These are phyloP conservation scores for Fusarium fujikuroi DNA, from an alignment of 2,329 filamentous ascomycete genomes.

Conservation along the genomic window DNA sequence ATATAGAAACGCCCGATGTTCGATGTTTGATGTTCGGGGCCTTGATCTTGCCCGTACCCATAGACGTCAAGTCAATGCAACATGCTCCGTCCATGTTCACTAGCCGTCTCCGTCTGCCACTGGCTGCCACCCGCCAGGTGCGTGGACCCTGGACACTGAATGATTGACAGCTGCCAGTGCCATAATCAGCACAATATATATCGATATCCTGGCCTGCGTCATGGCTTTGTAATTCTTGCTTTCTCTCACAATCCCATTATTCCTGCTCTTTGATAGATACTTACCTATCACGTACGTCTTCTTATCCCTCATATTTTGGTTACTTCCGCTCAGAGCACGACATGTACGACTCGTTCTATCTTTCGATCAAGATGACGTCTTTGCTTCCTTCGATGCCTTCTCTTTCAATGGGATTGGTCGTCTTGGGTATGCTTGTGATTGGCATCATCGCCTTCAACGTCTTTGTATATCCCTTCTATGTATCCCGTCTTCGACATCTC, in stretches of 20 bases:
- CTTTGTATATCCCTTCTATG: slow-evolving; percentile 55
- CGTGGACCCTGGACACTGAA: slow-evolving; percentile 15
- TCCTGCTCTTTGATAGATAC: background rate
- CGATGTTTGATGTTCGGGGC: background rate
- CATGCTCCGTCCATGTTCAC: slow-evolving; percentile 6
- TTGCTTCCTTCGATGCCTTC: background rate
- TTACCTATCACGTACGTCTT: background rate
- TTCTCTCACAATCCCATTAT: background rate
- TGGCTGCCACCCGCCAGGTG: slow-evolving; percentile 15
- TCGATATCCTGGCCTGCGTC: background rate
- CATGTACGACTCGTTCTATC: background rate
- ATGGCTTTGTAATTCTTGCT: background rate
- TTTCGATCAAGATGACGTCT: background rate
- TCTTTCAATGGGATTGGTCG: background rate
- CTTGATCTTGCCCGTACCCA: background rate
- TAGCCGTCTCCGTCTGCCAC: slow-evolving; percentile 7
- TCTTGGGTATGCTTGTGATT: background rate
- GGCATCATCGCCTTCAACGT: slow-evolving; percentile 30
- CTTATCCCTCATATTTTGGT: background rate
- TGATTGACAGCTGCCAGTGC: background rate
- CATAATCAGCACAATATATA: background rate
- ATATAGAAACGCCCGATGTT: background rate
- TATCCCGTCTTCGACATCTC: slow-evolving; percentile 57
- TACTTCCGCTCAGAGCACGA: background rate
- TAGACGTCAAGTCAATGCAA: slow-evolving; percentile 4